Conservation (phyloP, 1,284 basidiomycete genomes). For the Fomitopsis pinicola region DNA sequence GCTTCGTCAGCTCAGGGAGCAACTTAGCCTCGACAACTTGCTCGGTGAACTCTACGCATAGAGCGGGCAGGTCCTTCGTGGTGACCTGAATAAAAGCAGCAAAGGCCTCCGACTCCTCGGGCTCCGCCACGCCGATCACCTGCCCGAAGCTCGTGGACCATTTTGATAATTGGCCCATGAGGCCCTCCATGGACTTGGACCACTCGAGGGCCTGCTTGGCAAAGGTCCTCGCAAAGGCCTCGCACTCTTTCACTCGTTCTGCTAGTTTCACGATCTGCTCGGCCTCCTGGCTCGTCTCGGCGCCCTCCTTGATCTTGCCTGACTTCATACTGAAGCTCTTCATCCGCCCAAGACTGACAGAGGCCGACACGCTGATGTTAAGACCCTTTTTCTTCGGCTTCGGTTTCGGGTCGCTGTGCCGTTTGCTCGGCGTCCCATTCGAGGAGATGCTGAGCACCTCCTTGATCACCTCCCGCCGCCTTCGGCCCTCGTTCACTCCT, state of each 20-base stretch:
- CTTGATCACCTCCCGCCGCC: slow-evolving; percentile 82
- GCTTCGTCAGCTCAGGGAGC: slow-evolving; percentile 48
- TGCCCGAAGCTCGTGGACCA: slow-evolving; percentile 66
- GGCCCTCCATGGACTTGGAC: slow-evolving; percentile 43
- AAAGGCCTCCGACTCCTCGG: slow-evolving; percentile 57
- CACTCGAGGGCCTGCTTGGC: slow-evolving; percentile 58
- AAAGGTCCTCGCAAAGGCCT: slow-evolving; percentile 51
- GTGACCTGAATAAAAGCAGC: slow-evolving; percentile 67
- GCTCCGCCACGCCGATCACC: slow-evolving; percentile 59
- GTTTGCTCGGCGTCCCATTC: slow-evolving; percentile 13
- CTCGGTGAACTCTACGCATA: slow-evolving; percentile 45
- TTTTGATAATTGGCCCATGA: slow-evolving; percentile 42
- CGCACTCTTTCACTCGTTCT: slow-evolving; percentile 43
- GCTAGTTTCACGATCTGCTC: slow-evolving; percentile 51
- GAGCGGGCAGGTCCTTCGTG: slow-evolving; percentile 46
- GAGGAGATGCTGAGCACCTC: slow-evolving; percentile 45
- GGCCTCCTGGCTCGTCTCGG: slow-evolving; percentile 45
- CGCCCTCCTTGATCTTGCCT: slow-evolving; percentile 29
- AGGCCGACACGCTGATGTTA: slow-evolving; percentile 43
- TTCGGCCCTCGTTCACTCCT: slow-evolving; percentile 83
- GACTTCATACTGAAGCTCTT: slow-evolving; percentile 39
- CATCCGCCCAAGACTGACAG: slow-evolving; percentile 57
- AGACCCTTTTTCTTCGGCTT: slow-evolving; percentile 41
- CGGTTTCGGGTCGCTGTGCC: slow-evolving; percentile 12
- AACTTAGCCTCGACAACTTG: slow-evolving; percentile 46